Evolutionary conservation across 306 rosid species (phyloP).

Genomic region (Canavalia gladiata): DNA sequence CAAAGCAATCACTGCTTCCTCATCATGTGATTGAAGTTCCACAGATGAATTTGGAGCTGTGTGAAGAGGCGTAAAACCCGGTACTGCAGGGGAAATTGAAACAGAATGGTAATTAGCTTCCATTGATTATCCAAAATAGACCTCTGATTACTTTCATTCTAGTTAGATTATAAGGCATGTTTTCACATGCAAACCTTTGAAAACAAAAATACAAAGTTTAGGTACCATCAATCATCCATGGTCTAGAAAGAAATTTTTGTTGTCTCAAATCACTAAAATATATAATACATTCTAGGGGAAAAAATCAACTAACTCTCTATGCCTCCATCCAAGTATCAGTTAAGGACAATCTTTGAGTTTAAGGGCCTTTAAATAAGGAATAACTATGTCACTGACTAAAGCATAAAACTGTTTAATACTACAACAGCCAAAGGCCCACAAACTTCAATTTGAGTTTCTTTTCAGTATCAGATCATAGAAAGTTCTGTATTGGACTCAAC

Average conservation of each 20-base stretch:
- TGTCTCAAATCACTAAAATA: constrained; percentile 12
- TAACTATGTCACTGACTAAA: background rate
- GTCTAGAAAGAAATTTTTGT: background rate
- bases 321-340: constrained; percentile 3
- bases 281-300: background rate
- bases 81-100: constrained; percentile 59
- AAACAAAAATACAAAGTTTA: constrained; percentile 3
- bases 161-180: too few relatives aligned
- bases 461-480: constrained; percentile 11
- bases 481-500: background rate
- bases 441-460: background rate
- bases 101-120: constrained; percentile 31
- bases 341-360: constrained; percentile 26
- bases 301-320: background rate
- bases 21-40: constrained; percentile 75
- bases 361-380: background rate
- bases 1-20: constrained; percentile 92
- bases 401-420: background rate
- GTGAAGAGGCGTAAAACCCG: constrained; percentile 54
- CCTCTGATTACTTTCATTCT: too few relatives aligned
- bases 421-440: background rate
- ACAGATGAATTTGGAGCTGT: constrained; percentile 53
- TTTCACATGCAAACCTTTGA: constrained; percentile 3
- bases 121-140: too few relatives aligned
- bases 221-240: background rate